Evolutionary conservation across 2,329 filamentous ascomycete species (phyloP).

Genomic region (Microcyclosporella mali): DNA sequence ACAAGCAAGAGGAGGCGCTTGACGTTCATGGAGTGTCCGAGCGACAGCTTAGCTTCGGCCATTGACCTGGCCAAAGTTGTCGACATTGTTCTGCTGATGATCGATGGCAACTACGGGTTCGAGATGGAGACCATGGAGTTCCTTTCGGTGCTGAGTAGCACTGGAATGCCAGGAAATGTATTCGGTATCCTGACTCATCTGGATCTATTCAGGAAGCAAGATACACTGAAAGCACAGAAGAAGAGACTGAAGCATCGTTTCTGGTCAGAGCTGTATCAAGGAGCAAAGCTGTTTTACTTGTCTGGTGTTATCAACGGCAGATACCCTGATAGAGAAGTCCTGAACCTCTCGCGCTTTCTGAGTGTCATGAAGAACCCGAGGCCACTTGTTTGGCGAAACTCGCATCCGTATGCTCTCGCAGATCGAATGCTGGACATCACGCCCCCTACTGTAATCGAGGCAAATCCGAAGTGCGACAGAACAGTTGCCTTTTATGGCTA

Average conservation of each 20-base stretch:
- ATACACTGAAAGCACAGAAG: constrained; percentile 85
- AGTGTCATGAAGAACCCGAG: constrained; percentile 99
- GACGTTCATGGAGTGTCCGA: constrained; percentile 96
- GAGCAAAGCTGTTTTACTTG: constrained; percentile 93
- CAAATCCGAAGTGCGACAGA: constrained; percentile 81
- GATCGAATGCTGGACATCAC: constrained; percentile 95
- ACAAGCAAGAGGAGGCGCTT: constrained; percentile 92
- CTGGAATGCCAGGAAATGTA: constrained; percentile 97
- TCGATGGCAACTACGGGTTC: constrained; percentile 97
- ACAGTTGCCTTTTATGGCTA: constrained; percentile 91
- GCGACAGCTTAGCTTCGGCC: constrained; percentile 86
- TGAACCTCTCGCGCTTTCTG: constrained; percentile 90
- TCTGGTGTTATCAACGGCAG: constrained; percentile 94
- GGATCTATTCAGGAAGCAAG: constrained; percentile 90
- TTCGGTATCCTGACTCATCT: constrained; percentile 96
- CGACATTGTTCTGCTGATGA: constrained; percentile 95
- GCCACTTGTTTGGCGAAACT: constrained; percentile 93
- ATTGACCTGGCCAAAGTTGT: constrained; percentile 96
- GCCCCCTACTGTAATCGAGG: constrained; percentile 83
- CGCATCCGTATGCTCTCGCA: constrained; percentile 86
- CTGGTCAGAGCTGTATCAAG: constrained; percentile 95
- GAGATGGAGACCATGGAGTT: constrained; percentile 99
- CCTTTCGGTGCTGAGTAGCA: constrained; percentile 83
- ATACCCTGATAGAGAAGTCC: constrained; percentile 92
- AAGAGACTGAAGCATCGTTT: constrained; percentile 92